These are phyloP conservation scores for Capsicum chinense DNA, from an alignment of 257 asterid species.

Conservation along the genomic window DNA sequence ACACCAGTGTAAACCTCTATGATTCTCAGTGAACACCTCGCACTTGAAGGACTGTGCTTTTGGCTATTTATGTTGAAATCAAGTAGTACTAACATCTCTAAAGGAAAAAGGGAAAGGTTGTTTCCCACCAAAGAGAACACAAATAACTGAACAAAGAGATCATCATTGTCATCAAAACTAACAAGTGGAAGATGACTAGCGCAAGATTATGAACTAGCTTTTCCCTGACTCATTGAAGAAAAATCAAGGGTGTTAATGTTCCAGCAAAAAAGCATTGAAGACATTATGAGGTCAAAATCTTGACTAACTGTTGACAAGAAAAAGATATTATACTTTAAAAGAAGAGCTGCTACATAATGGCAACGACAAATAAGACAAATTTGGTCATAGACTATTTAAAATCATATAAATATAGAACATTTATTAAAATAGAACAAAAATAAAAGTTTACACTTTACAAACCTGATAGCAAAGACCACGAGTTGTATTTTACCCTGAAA, in stretches of 20 bases:
- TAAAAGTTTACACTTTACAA: constrained; percentile 22
- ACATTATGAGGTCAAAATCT: not conserved
- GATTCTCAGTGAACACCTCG: not conserved
- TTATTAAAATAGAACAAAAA: constrained; percentile 13
- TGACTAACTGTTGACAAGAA: not conserved
- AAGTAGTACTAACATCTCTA: not conserved
- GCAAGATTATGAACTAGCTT: constrained; percentile 8
- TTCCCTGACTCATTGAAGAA: not conserved
- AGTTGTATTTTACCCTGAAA: constrained; percentile 67
- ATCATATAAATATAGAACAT: not conserved
- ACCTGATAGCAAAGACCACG: constrained; percentile 80
- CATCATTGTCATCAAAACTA: constrained; percentile 20
- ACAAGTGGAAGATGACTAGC: constrained; percentile 2
- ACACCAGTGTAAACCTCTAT: not conserved
- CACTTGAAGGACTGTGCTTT: not conserved
- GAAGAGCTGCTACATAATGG: not conserved
- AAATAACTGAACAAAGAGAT: constrained; percentile 7
- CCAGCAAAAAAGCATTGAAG: not conserved
- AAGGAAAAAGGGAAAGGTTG: not conserved
- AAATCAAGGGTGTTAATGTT: not conserved
- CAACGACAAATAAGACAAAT: not conserved
- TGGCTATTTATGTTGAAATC: constrained; percentile 14
- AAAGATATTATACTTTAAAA: not conserved
- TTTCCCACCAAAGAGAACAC: not conserved
- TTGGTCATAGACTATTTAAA: not conserved